A percentile compares a stretch with the other conserved stretches of the same genome.
phyloP scores from a whole-genome alignment of 73 alveolate genomes.

The Stentor roeselii region DNA sequence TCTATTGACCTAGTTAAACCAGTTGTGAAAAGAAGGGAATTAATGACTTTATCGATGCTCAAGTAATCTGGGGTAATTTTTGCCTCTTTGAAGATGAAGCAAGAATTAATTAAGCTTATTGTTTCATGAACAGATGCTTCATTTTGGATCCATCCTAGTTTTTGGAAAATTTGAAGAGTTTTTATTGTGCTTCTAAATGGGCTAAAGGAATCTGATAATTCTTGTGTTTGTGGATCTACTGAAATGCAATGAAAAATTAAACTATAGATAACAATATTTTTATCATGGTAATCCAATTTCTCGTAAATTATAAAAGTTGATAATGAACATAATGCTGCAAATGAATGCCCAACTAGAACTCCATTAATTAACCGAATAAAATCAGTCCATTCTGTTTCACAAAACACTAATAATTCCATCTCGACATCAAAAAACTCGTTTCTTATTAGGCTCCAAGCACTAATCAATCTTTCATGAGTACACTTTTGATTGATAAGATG shows the following conservation, averaged over 20 bases:
- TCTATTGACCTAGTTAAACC: background rate
- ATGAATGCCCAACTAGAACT: background rate
- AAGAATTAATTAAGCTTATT: background rate
- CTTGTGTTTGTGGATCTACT: background rate
- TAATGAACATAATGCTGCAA: background rate
- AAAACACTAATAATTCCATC: background rate
- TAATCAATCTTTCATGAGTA: background rate
- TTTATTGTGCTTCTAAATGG: background rate
- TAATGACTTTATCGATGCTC: background rate
- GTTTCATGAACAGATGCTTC: background rate
- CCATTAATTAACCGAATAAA: background rate
- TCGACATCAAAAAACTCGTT: background rate
- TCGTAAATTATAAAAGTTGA: background rate
- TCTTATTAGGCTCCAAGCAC: background rate
- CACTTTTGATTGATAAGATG: no score
- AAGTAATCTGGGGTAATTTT: no score
- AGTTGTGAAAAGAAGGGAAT: background rate
- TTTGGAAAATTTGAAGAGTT: background rate
- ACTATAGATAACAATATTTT: background rate
- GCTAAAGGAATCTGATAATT: background rate
- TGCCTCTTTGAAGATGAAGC: no score
- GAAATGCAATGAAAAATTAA: background rate
- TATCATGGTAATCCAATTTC: slow-evolving; percentile 3
- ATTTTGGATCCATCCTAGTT: background rate
- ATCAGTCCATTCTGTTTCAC: background rate